Evolutionary conservation across 2,329 filamentous ascomycete genomes (phyloP), one percentile per base, ranked within the genome.

Genomic region (Alternaria sp.): DNA sequence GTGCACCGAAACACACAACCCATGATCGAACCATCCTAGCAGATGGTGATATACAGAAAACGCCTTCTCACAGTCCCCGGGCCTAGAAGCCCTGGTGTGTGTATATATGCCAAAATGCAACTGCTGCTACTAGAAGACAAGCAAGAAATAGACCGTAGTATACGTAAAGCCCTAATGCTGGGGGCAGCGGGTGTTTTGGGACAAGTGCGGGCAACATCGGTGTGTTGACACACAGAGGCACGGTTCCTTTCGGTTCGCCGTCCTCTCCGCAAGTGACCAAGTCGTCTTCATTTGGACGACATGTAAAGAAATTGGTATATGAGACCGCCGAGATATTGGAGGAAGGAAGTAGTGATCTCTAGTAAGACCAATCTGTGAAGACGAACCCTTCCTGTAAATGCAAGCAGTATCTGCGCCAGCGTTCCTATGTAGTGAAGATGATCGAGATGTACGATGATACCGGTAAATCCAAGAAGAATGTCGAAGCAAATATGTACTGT

Each of bases 61-160:
- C 70, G 74, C 74, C 74, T 28, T 63, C 51, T 65, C 63, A 68
- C 49, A 49, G 36, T 57, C 38, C 54, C 46, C 48, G 59, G 63
- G 68, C 71, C 70, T 73, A 52, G 64, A 61, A 75, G 70, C 71
- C 70, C 57, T 56, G 12, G 6, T 61, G 51, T 52, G 53, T 61
- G 51, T 52, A 52, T 59, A 59, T 59, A 59, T 73, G 74, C 71
- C 71, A 74, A 68, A 71, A 75, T 76, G 72, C 72, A 74, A 72
- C 65, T 56, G 43, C 59, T 69, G 66, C 67, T 74, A 68, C 66
- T 74, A 71, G 66, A 70, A 67, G 61, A 65, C 66, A 70, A 69
- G 61, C 63, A 62, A 63, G 54, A 44, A 57, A 59, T 51, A 62
- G 53, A 61, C 30, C 32, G 34, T 39, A 42, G 38, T 43, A 51